A percentile compares a stretch with the other conserved stretches of the same genome.
phyloP scores from a whole-genome alignment of 495 filamentous ascomycete species.

The Daldinia concentrica region DNA sequence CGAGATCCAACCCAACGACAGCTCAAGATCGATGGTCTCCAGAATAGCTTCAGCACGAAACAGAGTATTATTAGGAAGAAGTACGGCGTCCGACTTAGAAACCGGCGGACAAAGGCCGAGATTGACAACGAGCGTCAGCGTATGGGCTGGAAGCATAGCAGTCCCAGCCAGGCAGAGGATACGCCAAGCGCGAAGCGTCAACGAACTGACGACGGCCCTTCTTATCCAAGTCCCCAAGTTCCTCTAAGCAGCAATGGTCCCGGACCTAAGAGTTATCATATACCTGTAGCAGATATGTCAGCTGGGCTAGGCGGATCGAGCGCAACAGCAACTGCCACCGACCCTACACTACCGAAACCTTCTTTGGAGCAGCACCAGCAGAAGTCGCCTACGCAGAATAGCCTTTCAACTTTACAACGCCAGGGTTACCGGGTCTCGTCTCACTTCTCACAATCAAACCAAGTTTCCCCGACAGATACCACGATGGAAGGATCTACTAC shows the following conservation, averaged over 20 bases:
- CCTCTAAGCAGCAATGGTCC: conserved; percentile 36
- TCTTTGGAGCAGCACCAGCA: neutral
- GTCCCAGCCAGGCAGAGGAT: conserved; percentile 20
- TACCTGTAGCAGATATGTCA: conserved; percentile 46
- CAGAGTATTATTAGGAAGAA: conserved; percentile 60
- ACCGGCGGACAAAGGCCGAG: conserved; percentile 54
- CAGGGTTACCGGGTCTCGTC: conserved; percentile 46
- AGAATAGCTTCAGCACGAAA: conserved; percentile 59
- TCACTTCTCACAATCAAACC: conserved; percentile 21
- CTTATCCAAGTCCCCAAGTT: conserved; percentile 6
- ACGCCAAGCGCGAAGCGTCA: conserved; percentile 39
- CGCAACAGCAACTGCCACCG: conserved; percentile 46
- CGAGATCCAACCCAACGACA: conserved; percentile 47
- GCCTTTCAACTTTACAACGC: conserved; percentile 36
- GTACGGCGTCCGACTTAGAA: conserved; percentile 58
- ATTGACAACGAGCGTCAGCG: conserved; percentile 54
- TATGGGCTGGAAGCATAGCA: conserved; percentile 45
- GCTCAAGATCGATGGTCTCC: conserved; percentile 51
- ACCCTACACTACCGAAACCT: conserved; percentile 44
- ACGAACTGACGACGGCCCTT: conserved; percentile 33
- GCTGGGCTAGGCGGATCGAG: conserved; percentile 44
- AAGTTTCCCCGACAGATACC: conserved; percentile 12
- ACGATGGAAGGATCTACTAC: conserved; percentile 12
- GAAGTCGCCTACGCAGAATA: conserved; percentile 21
- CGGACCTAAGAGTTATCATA: conserved; percentile 41